Conservation (phyloP, 345 rosid genomes). For the Linum lewisii region DNA sequence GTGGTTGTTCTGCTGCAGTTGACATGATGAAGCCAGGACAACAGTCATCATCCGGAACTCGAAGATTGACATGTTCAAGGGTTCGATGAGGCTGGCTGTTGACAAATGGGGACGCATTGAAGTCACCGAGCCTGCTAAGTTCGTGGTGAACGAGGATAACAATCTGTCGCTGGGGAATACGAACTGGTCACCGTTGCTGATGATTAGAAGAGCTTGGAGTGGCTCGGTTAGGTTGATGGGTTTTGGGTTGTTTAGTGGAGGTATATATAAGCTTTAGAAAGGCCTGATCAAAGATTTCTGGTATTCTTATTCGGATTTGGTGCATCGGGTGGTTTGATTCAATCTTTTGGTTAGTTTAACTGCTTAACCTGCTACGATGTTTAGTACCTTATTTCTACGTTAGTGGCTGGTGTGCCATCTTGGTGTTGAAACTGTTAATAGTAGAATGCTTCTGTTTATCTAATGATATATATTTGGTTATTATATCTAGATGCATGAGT, state of each 20-base stretch:
- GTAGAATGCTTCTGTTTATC: background rate
- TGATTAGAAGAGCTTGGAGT: background rate
- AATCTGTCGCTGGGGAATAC: constrained; percentile 80
- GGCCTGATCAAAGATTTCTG: background rate
- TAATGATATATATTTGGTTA: background rate
- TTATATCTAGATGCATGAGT: too few relatives aligned
- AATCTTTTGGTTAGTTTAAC: background rate
- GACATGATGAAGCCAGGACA: constrained; percentile 53
- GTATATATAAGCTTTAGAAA: background rate
- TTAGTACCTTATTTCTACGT: too few relatives aligned
- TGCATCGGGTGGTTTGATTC: background rate
- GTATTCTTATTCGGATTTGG: background rate
- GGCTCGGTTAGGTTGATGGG: background rate
- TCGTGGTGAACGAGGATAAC: constrained; percentile 55
- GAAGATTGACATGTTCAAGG: constrained; percentile 93
- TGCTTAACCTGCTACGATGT: too few relatives aligned
- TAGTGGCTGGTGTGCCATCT: background rate
- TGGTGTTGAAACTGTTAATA: background rate
- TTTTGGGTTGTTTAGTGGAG: background rate
- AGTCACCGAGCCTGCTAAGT: constrained; percentile 59
- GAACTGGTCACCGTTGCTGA: constrained; percentile 61
- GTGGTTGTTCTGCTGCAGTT: constrained; percentile 30
- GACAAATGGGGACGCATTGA: constrained; percentile 96
- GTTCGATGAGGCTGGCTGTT: constrained; percentile 95
- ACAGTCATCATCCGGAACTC: constrained; percentile 81